Evolutionary conservation across 2,329 filamentous ascomycete species (phyloP).

Genomic region (Pseudodiploospora longispora): DNA sequence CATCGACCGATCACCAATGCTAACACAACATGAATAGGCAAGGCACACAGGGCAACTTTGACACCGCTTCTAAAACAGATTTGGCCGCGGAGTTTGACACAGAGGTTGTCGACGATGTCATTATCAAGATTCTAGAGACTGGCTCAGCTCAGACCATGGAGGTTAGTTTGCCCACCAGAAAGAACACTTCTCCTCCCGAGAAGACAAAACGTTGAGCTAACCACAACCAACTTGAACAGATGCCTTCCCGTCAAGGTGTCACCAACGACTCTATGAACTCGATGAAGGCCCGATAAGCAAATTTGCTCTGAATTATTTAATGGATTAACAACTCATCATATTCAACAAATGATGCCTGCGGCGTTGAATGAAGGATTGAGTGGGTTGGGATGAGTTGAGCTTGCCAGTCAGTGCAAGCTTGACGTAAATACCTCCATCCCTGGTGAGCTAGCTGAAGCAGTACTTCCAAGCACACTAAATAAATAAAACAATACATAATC

Average conservation of each 20-base stretch:
- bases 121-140: conserved; percentile 72
- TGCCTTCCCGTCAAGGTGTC: conserved; percentile 42
- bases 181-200: too few species aligned
- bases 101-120: conserved; percentile 66
- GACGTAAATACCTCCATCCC: too few species aligned
- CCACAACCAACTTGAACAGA: conserved; percentile 24
- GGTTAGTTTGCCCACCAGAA: conserved; percentile 26
- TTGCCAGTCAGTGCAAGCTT: too few species aligned
- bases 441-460: too few species aligned
- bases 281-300: conserved; percentile 31
- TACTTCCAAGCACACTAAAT: too few species aligned
- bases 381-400: too few species aligned
- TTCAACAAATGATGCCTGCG: too few species aligned
- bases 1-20: background rate
- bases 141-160: conserved; percentile 58
- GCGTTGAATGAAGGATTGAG: too few species aligned
- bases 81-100: conserved; percentile 88
- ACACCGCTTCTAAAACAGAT: conserved; percentile 64
- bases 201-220: background rate
- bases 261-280: conserved; percentile 45
- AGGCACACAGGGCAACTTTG: conserved; percentile 71
- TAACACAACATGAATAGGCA: conserved; percentile 48
- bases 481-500: too few species aligned
- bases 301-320: background rate
- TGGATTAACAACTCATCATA: background rate